A percentile compares a stretch with the other conserved stretches of the same genome.
phyloP scores from a whole-genome alignment of 495 filamentous ascomycete species.

The Aspergillus conjunctus region DNA sequence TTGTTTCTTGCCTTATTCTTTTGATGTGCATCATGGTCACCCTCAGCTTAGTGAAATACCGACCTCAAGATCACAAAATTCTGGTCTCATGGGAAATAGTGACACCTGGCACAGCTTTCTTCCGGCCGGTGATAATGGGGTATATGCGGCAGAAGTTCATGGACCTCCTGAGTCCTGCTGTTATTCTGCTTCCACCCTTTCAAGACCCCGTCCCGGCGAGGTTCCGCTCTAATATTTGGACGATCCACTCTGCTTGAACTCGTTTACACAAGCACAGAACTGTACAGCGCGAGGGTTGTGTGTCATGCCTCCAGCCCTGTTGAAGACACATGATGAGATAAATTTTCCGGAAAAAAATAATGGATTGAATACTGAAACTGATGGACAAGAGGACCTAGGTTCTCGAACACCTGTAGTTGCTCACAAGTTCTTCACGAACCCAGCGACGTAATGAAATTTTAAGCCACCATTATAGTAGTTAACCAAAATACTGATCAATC shows the following conservation, averaged over 20 bases:
- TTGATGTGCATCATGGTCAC: slow-evolving; percentile 4
- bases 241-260: background rate
- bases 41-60: background rate
- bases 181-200: background rate
- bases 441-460: too few relatives aligned
- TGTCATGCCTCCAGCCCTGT: background rate
- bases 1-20: slow-evolving; percentile 14
- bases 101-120: background rate
- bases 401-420: background rate
- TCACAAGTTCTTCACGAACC: too few relatives aligned
- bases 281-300: background rate
- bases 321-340: background rate
- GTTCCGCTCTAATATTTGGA: background rate
- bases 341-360: slow-evolving; percentile 2
- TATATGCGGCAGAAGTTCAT: background rate
- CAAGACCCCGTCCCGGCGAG: background rate
- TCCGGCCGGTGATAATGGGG: background rate
- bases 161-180: background rate
- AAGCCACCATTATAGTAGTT: too few relatives aligned
- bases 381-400: background rate
- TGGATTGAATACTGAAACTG: background rate
- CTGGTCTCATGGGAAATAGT: slow-evolving; percentile 1
- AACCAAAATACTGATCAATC: too few relatives aligned
- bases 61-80: slow-evolving; percentile 2
- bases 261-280: background rate